Percentiles rank a stretch among this genome's conserved stretches.
These are phyloP conservation scores for Tubosaeta sp. DNA, from an alignment of 768 basidiomycete species.

Conservation along the genomic window DNA sequence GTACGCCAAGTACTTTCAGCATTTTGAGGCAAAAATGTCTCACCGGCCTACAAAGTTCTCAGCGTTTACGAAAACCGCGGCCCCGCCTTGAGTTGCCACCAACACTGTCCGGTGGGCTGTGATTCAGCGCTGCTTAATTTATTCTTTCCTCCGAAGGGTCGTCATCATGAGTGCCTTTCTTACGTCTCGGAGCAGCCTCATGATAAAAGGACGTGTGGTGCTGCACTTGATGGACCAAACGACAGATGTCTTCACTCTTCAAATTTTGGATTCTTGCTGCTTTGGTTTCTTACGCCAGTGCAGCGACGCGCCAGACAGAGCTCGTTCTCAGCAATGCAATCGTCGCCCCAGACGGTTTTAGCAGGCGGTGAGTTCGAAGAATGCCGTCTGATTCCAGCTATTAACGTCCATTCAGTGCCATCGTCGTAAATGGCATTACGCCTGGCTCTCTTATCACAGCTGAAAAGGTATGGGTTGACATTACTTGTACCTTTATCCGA, in stretches of 20 bases:
- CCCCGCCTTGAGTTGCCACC: not conserved
- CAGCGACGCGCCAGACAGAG: slow-evolving; percentile 16
- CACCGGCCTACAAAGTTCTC: not conserved
- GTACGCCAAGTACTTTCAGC: not conserved
- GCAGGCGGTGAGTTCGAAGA: slow-evolving; percentile 21
- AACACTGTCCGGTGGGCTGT: not conserved
- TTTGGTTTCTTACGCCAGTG: slow-evolving; percentile 6
- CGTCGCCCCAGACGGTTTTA: slow-evolving; percentile 43
- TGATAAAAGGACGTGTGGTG: not conserved
- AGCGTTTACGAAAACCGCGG: not conserved
- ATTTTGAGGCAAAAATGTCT: not conserved
- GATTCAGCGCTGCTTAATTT: not conserved
- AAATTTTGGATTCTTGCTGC: slow-evolving; percentile 5
- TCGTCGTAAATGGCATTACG: slow-evolving; percentile 38
- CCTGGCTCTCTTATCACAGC: slow-evolving; percentile 40
- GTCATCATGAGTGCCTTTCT: not conserved
- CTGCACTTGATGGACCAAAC: not conserved
- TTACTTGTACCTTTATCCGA: not conserved
- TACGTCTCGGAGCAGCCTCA: not conserved
- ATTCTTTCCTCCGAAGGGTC: no score
- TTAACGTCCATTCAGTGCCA: slow-evolving; percentile 25
- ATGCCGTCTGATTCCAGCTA: not conserved
- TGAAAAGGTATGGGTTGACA: slow-evolving; percentile 28
- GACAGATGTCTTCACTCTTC: slow-evolving; percentile 11
- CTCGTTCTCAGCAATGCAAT: slow-evolving; percentile 36